Base-by-base conservation (phyloP, 495 filamentous ascomycete species). In the Hypoxylon lienhwacheense region DNA sequence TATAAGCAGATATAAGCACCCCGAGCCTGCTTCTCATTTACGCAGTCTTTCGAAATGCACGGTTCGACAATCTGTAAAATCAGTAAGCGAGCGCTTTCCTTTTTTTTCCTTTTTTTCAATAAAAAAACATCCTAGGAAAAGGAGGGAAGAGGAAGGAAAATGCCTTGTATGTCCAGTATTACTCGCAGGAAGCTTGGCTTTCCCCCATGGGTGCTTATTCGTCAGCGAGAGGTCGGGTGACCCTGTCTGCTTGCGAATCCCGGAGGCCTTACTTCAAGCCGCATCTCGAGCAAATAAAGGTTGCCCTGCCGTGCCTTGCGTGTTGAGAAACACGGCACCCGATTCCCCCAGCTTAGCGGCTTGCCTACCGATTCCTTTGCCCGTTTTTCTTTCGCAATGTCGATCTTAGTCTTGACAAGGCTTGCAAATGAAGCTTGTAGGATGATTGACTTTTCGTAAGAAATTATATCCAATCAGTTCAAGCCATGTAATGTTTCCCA, bases 141-240 rank as follows among this genome's bases (percentile, higher is more conserved):
- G n/a, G n/a, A n/a, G n/a, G n/a, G n/a, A n/a, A 17, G 42, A 15
- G 31, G 39, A 14, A 19, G 16, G 8, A 7, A 35, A 14, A 35
- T 3, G 24, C 24, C 24, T 26, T 26, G 4, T 19, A 41, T 51
- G 34, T 48, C 47, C 43, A 53, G 46, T 52, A 48, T 59, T 53
- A 48, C 43, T 59, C 43, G 35, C 55, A 53, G 48, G 35, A 48
- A 17, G 17, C 32, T 41, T 31, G 29, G 31, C 29, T 49, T 31
- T 24, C 33, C 49, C 46, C 49, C 22, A 39, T 21, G 17, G 24
- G 19, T 49, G 33, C 10, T 53, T n/a, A 60, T 60, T 60, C 50
- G 50, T 60, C 57, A 60, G 57, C 57, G 35, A 35, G 12, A 32
- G 46, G 57, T 60, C 57, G 57, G 57, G 50, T 60, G 50, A 60